Base-by-base conservation (phyloP, 768 basidiomycete species). In the Piloderma croceum region DNA sequence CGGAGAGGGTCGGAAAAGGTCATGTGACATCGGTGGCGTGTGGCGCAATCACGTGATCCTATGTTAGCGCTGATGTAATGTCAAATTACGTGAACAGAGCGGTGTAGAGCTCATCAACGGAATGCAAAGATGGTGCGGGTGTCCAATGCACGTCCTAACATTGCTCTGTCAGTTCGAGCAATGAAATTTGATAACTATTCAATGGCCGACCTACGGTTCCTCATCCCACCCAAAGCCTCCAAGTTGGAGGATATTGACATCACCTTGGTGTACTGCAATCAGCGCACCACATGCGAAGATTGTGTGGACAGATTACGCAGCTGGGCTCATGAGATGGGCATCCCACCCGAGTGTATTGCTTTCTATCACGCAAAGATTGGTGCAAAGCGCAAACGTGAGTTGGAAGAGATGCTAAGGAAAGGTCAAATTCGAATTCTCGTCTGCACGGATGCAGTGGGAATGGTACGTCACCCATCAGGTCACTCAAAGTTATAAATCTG, bases 401-500 rank as follows among this genome's bases (percentile, higher is more conserved):
- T 52, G 2, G 52, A 52, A 31, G 36, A 45, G 18, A 13, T 5
- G 15, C 41, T 53, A 6, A 29, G 34, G 0, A 27, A 38, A 3
- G 56, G 56, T 3, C 23, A 33, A 18, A 35, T 57, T 9, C 51
- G 50, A 2, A 46, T 57, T 32, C 20, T 53, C 12, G 44, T 45
- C 19, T 53, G 51, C 27, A 60, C 57, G 18, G 50, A 55, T 23
- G 56, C 57, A 4, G 36, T 54, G 4, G 57, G 59, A 32, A 59
- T 60, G 59, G 59, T 58, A 15, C 36, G 54, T 36, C 22, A 37
- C 24, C 24, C n/a, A n/a, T n/a, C n/a, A n/a, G n/a, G n/a, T 9
- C 27, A 29, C 27, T 29, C 10, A 9, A 29, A 9, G 9, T 29
- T 29, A 29, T 29, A 29, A 29, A 29, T 29, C 27, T 29, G 15